phyloP scores from a whole-genome alignment of 2,329 filamentous ascomycete species.

The Aspergillus costaricaensis region DNA sequence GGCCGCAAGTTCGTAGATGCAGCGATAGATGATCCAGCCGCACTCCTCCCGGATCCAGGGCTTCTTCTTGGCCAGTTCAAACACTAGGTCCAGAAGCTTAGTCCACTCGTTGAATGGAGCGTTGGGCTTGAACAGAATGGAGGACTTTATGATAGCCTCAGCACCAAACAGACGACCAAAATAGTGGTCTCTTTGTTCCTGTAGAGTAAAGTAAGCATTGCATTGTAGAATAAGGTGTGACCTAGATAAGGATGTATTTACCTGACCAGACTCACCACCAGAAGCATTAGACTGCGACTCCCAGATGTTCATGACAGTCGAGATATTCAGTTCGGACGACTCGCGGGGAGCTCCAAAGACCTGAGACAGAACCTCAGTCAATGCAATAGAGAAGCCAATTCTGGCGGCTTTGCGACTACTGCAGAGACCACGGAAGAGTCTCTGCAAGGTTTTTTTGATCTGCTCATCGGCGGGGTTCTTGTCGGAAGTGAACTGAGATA shows the following conservation, averaged over 20 bases:
- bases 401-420: conserved; percentile 87
- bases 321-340: conserved; percentile 40
- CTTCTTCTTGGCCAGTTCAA: conserved; percentile 76
- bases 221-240: neutral
- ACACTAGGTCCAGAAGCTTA: conserved; percentile 69
- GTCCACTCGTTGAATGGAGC: conserved; percentile 54
- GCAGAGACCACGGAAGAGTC: conserved; percentile 82
- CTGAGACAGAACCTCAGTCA: conserved; percentile 77
- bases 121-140: conserved; percentile 64
- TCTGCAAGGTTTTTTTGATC: conserved; percentile 50
- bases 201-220: conserved; percentile 43
- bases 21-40: conserved; percentile 76
- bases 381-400: conserved; percentile 82
- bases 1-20: conserved; percentile 58
- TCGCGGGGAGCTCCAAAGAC: conserved; percentile 55
- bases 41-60: conserved; percentile 88
- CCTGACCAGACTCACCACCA: conserved; percentile 56
- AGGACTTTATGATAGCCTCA: conserved; percentile 80
- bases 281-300: conserved; percentile 55
- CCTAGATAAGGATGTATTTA: conserved; percentile 31
- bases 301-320: conserved; percentile 53
- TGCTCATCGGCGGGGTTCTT: conserved; percentile 43
- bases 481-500: conserved; percentile 48
- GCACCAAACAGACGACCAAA: conserved; percentile 86
- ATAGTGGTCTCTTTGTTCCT: conserved; percentile 83